Percentiles rank a stretch among this genome's conserved stretches.
These are phyloP conservation scores for Voacanga thouarsii DNA, from an alignment of 257 asterid genomes.

Conservation along the genomic window DNA sequence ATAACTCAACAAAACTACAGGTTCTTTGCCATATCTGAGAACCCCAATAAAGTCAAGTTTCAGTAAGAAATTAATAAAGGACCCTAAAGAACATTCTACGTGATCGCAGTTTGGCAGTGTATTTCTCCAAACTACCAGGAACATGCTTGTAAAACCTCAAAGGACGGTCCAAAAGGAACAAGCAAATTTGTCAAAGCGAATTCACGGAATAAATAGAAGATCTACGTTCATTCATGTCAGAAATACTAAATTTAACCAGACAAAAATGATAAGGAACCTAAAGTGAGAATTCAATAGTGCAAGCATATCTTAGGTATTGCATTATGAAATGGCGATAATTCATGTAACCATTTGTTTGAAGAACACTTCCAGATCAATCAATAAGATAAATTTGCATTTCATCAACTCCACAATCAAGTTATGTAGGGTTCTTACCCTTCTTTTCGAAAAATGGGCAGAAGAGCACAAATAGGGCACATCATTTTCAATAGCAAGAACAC, in stretches of 20 bases:
- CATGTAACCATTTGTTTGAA: background rate
- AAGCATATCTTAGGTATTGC: background rate
- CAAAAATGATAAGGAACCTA: background rate
- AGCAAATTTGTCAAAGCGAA: background rate
- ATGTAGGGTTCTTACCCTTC: slow-evolving; percentile 52
- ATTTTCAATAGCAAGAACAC: slow-evolving; percentile 57
- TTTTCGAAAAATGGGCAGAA: slow-evolving; percentile 85
- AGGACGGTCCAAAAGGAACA: background rate
- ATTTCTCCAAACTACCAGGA: background rate
- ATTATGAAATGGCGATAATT: background rate
- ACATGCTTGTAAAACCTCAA: background rate
- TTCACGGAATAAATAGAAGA: background rate
- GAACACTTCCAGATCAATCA: background rate
- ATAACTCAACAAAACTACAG: too few relatives aligned
- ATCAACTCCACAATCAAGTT: slow-evolving; percentile 2
- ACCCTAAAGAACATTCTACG: background rate
- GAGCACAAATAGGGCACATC: slow-evolving; percentile 54
- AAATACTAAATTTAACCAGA: background rate
- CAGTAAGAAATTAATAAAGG: background rate
- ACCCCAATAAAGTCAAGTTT: background rate
- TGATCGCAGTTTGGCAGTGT: background rate
- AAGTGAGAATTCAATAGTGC: background rate
- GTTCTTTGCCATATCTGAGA: background rate
- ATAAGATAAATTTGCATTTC: background rate
- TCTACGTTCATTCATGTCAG: background rate